phyloP scores from a whole-genome alignment of 306 rosid species.

The Alnus glutinosa region DNA sequence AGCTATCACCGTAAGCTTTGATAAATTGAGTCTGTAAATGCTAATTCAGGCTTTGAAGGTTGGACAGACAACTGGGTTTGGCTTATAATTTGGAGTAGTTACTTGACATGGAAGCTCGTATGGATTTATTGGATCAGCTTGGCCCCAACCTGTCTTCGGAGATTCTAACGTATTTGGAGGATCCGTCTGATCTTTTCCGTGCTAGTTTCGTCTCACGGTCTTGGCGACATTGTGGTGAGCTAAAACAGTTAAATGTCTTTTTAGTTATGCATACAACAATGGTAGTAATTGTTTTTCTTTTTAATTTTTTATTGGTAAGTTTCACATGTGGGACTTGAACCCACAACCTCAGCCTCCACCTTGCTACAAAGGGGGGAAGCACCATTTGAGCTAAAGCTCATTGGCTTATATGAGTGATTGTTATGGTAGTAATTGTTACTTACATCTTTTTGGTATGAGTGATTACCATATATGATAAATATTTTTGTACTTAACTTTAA shows the following conservation, averaged over 20 bases:
- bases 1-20: too few relatives aligned
- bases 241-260: neutral
- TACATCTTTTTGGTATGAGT: neutral
- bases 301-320: neutral
- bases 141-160: slow-evolving; percentile 51
- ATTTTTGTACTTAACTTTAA: neutral
- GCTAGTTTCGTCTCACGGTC: slow-evolving; percentile 59
- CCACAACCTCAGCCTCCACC: too few relatives aligned
- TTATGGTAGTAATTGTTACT: neutral
- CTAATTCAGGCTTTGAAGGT: neutral
- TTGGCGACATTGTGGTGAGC: slow-evolving; percentile 74
- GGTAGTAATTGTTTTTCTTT: neutral
- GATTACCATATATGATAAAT: neutral
- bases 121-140: slow-evolving; percentile 58
- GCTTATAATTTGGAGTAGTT: slow-evolving; percentile 14
- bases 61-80: slow-evolving; percentile 2
- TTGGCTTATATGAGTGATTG: too few relatives aligned
- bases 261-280: too few relatives aligned
- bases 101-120: slow-evolving; percentile 36
- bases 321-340: too few relatives aligned
- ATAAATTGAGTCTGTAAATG: too few relatives aligned
- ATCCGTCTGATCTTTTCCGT: slow-evolving; percentile 59
- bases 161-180: slow-evolving; percentile 63
- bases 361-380: too few relatives aligned
- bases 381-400: too few relatives aligned